phyloP scores from a whole-genome alignment of 2,329 filamentous ascomycete species.

The Talaromyces sp. region DNA sequence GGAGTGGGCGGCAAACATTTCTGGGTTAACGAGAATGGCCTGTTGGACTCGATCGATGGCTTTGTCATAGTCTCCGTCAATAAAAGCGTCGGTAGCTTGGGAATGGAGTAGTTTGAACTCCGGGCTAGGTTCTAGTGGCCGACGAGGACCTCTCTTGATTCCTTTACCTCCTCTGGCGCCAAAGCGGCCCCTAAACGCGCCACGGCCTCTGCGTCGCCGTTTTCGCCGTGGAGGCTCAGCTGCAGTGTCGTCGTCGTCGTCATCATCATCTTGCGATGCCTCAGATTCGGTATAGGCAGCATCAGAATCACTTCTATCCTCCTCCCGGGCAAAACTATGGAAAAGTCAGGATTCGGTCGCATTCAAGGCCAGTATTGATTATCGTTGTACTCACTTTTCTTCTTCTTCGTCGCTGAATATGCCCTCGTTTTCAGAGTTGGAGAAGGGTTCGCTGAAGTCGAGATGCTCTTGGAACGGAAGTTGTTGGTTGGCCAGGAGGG shows the following conservation, averaged over 20 bases:
- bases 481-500: background rate
- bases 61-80: constrained; percentile 41
- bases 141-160: constrained; percentile 41
- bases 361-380: background rate
- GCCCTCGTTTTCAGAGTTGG: constrained; percentile 7
- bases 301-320: constrained; percentile 9
- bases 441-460: constrained; percentile 1
- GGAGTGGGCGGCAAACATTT: constrained; percentile 58
- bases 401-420: background rate
- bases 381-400: background rate
- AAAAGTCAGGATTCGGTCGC: background rate
- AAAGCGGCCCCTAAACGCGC: constrained; percentile 30
- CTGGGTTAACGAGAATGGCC: constrained; percentile 54
- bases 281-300: constrained; percentile 7
- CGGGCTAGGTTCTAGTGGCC: constrained; percentile 41
- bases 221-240: constrained; percentile 22
- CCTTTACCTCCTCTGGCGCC: constrained; percentile 40
- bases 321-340: background rate
- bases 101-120: constrained; percentile 45
- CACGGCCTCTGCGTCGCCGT: constrained; percentile 25
- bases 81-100: constrained; percentile 44
- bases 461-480: constrained; percentile 7
- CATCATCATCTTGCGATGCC: background rate
- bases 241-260: constrained; percentile 12
- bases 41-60: constrained; percentile 39